Evolutionary conservation across 1,284 basidiomycete species (phyloP).

Genomic region (Tilletia caries): DNA sequence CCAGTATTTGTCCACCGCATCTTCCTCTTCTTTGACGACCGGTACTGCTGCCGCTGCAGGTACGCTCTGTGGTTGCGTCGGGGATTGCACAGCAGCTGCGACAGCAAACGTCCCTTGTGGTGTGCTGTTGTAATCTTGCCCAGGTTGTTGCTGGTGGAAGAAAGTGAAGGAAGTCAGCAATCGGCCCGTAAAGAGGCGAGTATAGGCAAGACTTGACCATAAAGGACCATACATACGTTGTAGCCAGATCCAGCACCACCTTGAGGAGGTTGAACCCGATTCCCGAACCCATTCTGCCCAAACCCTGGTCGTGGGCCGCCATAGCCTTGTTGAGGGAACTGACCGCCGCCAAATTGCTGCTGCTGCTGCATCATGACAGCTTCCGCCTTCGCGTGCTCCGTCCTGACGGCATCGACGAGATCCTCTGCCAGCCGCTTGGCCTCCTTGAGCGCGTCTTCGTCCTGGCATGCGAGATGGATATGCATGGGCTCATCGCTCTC

Average conservation of each 20-base stretch:
- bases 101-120: not conserved
- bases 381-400: constrained; percentile 45
- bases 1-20: constrained; percentile 51
- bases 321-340: not conserved
- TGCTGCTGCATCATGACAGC: constrained; percentile 2
- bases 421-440: constrained; percentile 45
- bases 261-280: too few relatives aligned
- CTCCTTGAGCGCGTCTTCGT: constrained; percentile 38
- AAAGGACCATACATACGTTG: not conserved
- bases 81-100: not conserved
- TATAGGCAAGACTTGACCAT: not conserved
- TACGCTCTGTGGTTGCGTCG: not conserved
- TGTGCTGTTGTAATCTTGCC: not conserved
- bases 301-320: not conserved
- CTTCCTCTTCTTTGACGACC: constrained; percentile 36
- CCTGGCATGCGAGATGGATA: constrained; percentile 45
- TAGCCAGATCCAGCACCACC: too few relatives aligned
- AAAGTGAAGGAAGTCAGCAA: not conserved
- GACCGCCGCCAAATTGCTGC: not conserved
- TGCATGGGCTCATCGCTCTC: constrained; percentile 91
- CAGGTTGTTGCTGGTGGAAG: not conserved
- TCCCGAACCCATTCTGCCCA: too few relatives aligned
- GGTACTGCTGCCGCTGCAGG: not conserved
- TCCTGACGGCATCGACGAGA: constrained; percentile 44
- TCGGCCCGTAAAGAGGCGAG: not conserved